Base-by-base conservation (phyloP, 106 monocot species). In the Acorus gramineus region DNA sequence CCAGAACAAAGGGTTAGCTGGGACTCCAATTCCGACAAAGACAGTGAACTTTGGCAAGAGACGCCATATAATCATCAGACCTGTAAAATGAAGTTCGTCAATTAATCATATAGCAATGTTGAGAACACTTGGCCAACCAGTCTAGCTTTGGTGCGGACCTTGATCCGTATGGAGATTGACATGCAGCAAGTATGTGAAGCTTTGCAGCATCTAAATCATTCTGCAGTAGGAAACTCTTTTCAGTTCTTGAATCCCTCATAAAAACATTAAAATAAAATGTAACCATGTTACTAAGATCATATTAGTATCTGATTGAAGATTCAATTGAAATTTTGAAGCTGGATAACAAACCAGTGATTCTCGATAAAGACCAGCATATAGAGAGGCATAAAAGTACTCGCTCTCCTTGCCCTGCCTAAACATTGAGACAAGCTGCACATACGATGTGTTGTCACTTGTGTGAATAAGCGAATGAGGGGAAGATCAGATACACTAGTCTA, bases 301-400 rank as follows among this genome's bases (percentile, higher is more conserved):
- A 28, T 28, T 28, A 28, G 28, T 28, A 0, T 28, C 1, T 28
- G 28, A 28, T 28, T 0, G 28, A 28, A 28, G 28, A 28, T 28
- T 28, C 28, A 28, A 28, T 28, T 28, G 1, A 28, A 28, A 28
- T 28, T 28, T 28, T 28, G 28, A 28, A 28, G 1, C 28, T 28
- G 28, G 6, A 54, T 80, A 46, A 56, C 77, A 65, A 7, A 90
- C 95, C 95, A 82, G 78, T 49, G 95, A 82, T 71, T 96, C 95
- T 49, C 85, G 49, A 64, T 79, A 96, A 65, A 96, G 85, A 14
- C 90, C 95, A 55, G 90, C 84, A 71, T 96, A 96, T 47, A 96
- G 67, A 61, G 87, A 85, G 46, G 90, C 82, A 79, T 96, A 96
- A 65, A 96, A 96, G 55, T 66, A 74, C 51, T 96, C 87, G 53